Percentiles rank a stretch among this genome's conserved stretches.
Evolutionary conservation across 768 basidiomycete species (phyloP).

Genomic region (Leccinum rimulosum): DNA sequence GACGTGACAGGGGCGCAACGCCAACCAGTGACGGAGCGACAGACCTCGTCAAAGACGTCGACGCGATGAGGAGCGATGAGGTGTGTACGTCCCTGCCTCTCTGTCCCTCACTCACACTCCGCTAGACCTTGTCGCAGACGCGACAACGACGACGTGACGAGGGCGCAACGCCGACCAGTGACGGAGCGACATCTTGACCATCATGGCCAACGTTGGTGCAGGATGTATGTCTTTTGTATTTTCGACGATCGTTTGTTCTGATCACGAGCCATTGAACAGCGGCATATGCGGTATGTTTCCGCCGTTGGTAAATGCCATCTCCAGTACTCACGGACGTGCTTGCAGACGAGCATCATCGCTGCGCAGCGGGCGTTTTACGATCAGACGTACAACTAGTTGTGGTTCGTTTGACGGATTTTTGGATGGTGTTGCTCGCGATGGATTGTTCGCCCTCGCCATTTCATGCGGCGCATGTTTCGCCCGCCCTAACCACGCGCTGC

Average conservation of each 20-base stretch:
- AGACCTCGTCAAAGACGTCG: no score
- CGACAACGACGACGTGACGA: no score
- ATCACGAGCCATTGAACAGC: conserved; percentile 15
- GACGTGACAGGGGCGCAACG: no score
- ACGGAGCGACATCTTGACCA: conserved; percentile 45
- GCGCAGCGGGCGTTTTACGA: conserved; percentile 71
- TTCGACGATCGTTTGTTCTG: background rate
- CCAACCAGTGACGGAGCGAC: no score
- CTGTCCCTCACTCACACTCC: no score
- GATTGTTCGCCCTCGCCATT: background rate
- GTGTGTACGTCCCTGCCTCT: no score
- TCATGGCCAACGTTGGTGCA: conserved; percentile 54
- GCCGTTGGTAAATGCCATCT: background rate
- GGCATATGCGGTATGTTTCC: conserved; percentile 44
- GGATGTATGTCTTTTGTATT: conserved; percentile 20
- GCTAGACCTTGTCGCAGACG: no score
- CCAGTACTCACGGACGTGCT: background rate
- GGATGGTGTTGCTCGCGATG: background rate
- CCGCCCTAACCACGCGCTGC: background rate
- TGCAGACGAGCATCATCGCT: conserved; percentile 65
- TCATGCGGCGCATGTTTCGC: background rate
- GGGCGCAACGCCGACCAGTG: no score
- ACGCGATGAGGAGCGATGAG: no score
- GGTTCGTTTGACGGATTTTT: background rate
- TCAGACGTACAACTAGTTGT: conserved; percentile 46